Evolutionary conservation across 73 alveolate species (phyloP), one percentile per base, ranked within the genome.

Genomic region (Stentor coeruleus): DNA sequence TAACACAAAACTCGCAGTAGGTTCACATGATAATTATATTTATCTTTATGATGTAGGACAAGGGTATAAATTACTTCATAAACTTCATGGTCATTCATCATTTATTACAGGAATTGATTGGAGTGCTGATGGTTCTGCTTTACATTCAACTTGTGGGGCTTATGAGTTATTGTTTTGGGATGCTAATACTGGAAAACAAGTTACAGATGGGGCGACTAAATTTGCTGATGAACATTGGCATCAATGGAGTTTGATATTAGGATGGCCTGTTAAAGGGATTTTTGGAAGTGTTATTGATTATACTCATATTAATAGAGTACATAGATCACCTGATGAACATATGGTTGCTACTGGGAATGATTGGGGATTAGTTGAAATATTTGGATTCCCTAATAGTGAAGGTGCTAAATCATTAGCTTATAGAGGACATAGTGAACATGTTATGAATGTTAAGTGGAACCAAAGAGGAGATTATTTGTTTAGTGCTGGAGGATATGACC

Each of bases 11-110:
- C 87, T 90, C 36, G 95, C 95, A 3, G 95, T 90, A 3, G 95
- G 95, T 3, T 87, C 95, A 3, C 95, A 90, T 72, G 95, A 90
- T 41, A 87, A 90, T 83, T 57, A 58, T 76, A 79, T 90, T 60
- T 86, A 83, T 55, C n/a, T 49, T 20, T 11, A 20, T 49, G 6
- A 11, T 49, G 66, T 11, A 11, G 20, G 20, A 11, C 20, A 20
- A 49, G 28, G 20, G 6, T 49, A 6, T 20, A 49, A 49, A 20
- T 49, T 49, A 49, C 66, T 49, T 6, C 66, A 49, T 49, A 49
- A 49, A 49, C 66, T 49, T 49, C 66, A 11, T 49, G 66, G 6
- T 49, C 20, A 11, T 49, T 11, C 66, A 11, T 20, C 28, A 49
- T 11, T 49, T 49, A 20, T 49, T 49, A 49, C 6, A 49, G 20